Conservation (phyloP, 1,139 yeast genomes). For the Wickerhamomyces sp. region DNA sequence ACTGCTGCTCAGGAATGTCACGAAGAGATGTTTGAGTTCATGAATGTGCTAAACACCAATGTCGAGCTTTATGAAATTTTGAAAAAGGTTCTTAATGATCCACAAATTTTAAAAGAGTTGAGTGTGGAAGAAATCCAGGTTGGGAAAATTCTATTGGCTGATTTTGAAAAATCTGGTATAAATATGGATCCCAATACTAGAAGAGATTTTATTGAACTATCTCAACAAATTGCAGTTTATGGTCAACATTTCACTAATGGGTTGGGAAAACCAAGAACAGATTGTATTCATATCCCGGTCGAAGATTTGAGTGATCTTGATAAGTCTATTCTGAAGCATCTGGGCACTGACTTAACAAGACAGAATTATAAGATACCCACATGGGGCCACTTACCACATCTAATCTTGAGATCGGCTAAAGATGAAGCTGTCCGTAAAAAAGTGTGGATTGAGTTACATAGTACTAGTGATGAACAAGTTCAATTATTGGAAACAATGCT, state of each 20-base stretch:
- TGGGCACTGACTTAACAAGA: constrained; percentile 27
- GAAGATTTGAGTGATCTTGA: constrained; percentile 31
- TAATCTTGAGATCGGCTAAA: constrained; percentile 57
- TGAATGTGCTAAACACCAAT: constrained; percentile 89
- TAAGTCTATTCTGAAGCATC: constrained; percentile 21
- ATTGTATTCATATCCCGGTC: constrained; percentile 28
- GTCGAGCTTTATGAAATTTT: constrained; percentile 64
- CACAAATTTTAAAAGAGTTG: constrained; percentile 35
- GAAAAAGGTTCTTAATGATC: constrained; percentile 46
- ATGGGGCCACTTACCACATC: constrained; percentile 62
- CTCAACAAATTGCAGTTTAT: constrained; percentile 74
- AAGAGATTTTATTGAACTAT: constrained; percentile 66
- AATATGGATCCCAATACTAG: constrained; percentile 70
- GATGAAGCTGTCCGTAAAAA: constrained; percentile 55
- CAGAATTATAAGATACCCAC: constrained; percentile 53
- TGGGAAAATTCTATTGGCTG: constrained; percentile 74
- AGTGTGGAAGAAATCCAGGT: constrained; percentile 75
- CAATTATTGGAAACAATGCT: constrained; percentile 54
- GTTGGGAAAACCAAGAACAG: constrained; percentile 37
- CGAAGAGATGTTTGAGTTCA: constrained; percentile 85
- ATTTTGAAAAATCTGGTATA: constrained; percentile 88
- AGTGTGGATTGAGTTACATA: constrained; percentile 74
- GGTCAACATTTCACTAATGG: constrained; percentile 79
- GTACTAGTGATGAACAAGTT: constrained; percentile 53
- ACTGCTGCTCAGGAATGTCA: constrained; percentile 86